Conservation (phyloP, 208 protist genomes). For the Wallacemonas collosoma region DNA sequence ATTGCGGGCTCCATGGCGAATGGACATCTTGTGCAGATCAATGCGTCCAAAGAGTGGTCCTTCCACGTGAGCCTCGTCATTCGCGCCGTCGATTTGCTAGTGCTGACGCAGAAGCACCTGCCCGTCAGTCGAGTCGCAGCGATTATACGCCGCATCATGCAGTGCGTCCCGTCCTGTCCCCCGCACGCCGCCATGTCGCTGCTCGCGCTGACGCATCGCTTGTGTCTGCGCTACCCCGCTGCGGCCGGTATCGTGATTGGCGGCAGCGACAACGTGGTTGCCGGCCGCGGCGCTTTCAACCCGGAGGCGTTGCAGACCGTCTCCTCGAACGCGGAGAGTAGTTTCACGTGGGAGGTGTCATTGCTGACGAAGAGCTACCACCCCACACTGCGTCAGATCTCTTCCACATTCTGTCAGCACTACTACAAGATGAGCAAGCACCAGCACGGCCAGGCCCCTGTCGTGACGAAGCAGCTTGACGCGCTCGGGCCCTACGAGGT, state of each 20-base stretch:
- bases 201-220: conserved; percentile 78
- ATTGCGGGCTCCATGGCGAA: conserved; percentile 91
- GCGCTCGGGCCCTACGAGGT: conserved; percentile 88
- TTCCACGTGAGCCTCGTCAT: conserved; percentile 88
- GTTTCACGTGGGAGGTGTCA: conserved; percentile 89
- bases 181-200: conserved; percentile 87
- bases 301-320: conserved; percentile 81
- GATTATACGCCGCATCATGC: conserved; percentile 81
- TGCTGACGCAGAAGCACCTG: conserved; percentile 91
- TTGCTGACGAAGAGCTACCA: conserved; percentile 81
- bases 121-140: conserved; percentile 83
- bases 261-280: conserved; percentile 89
- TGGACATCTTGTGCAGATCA: conserved; percentile 75
- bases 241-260: conserved; percentile 81
- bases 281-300: conserved; percentile 85
- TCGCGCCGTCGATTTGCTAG: conserved; percentile 85
- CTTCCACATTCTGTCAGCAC: conserved; percentile 84
- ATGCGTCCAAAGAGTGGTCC: conserved; percentile 86
- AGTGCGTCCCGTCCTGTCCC: conserved; percentile 63
- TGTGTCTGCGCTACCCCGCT: conserved; percentile 83
- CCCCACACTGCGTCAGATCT: conserved; percentile 79
- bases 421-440: conserved; percentile 83
- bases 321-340: conserved; percentile 83
- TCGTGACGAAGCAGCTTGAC: conserved; percentile 89
- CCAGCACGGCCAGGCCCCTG: conserved; percentile 80